Conservation (phyloP, 495 filamentous ascomycete species). For the Cladorrhinum samala region DNA sequence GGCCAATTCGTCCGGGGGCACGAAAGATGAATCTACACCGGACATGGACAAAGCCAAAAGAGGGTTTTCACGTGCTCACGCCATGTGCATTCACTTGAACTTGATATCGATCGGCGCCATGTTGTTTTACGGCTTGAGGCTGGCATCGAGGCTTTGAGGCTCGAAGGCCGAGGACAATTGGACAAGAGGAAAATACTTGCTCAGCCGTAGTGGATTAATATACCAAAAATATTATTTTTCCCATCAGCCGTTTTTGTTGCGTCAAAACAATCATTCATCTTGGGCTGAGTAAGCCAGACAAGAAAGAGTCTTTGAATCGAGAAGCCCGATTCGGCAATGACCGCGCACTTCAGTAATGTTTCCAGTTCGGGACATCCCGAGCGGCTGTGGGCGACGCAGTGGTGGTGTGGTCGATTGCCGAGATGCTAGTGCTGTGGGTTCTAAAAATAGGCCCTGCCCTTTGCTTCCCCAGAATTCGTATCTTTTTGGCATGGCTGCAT, state of each 20-base stretch:
- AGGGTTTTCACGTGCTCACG: slow-evolving; percentile 44
- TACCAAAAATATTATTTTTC: background rate
- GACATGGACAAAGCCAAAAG: slow-evolving; percentile 38
- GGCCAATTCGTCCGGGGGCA: background rate
- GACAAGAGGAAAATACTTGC: too few relatives aligned
- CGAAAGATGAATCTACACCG: background rate
- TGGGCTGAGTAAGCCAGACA: background rate
- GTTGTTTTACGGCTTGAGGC: slow-evolving; percentile 44
- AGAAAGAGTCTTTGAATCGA: background rate
- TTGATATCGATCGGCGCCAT: slow-evolving; percentile 44
- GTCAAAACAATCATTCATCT: background rate
- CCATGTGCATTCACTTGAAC: slow-evolving; percentile 53
- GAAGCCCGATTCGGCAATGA: background rate
- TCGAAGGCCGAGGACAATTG: background rate
- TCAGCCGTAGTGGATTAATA: too few relatives aligned
- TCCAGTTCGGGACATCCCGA: background rate
- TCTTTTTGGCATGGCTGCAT: background rate
- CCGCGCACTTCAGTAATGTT: too few relatives aligned
- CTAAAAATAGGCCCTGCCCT: background rate
- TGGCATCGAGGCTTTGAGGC: slow-evolving; percentile 27
- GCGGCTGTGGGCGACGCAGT: background rate
- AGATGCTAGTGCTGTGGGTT: too few relatives aligned
- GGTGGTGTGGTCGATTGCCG: background rate
- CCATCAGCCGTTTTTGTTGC: background rate
- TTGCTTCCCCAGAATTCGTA: background rate